These are phyloP conservation scores for Trichosporon sp. DNA, from an alignment of 1,284 basidiomycete genomes.

Conservation along the genomic window DNA sequence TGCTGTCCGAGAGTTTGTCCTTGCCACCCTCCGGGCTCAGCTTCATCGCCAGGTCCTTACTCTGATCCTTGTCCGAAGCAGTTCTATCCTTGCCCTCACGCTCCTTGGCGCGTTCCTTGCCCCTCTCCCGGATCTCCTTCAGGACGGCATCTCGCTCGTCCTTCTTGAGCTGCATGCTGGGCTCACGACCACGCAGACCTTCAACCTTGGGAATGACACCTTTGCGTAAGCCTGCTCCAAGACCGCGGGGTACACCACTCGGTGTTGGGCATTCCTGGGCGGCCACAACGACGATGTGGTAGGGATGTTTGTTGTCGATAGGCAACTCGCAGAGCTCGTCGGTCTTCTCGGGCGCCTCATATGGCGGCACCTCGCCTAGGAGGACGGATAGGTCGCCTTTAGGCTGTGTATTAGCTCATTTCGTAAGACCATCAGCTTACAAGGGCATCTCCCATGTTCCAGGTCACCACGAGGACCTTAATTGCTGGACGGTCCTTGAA, in stretches of 20 bases:
- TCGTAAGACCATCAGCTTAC: conserved; percentile 27
- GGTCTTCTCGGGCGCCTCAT: conserved; percentile 25
- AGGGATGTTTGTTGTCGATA: conserved; percentile 47
- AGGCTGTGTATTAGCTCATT: conserved; percentile 24
- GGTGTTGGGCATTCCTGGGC: conserved; percentile 50
- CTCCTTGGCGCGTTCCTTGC: conserved; percentile 19
- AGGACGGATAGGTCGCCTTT: conserved; percentile 52
- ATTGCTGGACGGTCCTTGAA: conserved; percentile 40
- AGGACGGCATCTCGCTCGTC: conserved; percentile 20
- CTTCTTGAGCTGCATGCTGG: conserved; percentile 23
- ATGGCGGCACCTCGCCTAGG: conserved; percentile 49
- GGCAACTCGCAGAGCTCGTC: conserved; percentile 27
- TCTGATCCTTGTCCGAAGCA: conserved; percentile 12
- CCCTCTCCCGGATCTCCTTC: conserved; percentile 18
- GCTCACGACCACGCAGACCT: conserved; percentile 20
- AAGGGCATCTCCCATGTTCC: conserved; percentile 52
- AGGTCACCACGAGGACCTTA: conserved; percentile 52
- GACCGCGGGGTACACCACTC: conserved; percentile 45
- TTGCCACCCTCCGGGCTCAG: neutral
- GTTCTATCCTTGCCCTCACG: conserved; percentile 14
- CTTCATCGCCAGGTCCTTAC: conserved; percentile 10
- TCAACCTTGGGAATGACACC: conserved; percentile 25
- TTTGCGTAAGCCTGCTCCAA: conserved; percentile 46
- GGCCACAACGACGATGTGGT: conserved; percentile 52
- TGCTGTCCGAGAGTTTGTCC: neutral